These are phyloP conservation scores for Andrographis paniculata DNA, from an alignment of 305 asterid species.

Conservation along the genomic window DNA sequence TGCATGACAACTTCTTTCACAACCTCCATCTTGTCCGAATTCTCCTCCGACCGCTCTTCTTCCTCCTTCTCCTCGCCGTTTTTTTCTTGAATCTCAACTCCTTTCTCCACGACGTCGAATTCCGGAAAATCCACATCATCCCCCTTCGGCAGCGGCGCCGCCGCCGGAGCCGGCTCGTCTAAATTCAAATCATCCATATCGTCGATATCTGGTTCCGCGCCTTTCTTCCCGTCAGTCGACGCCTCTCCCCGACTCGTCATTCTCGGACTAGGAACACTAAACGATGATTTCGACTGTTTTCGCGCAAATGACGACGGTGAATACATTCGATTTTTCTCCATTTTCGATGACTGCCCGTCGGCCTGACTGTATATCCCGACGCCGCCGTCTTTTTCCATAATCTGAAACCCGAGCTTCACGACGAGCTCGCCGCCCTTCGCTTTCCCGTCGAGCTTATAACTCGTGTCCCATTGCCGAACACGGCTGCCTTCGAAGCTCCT, in stretches of 20 bases:
- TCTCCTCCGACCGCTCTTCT: too few species aligned
- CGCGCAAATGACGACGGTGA: conserved; percentile 38
- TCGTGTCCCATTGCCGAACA: conserved; percentile 48
- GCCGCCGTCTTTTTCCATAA: conserved; percentile 75
- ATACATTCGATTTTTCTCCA: conserved; percentile 15
- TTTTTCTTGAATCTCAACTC: conserved; percentile 53
- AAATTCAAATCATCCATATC: conserved; percentile 59
- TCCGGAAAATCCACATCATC: conserved; percentile 60
- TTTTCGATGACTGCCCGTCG: conserved; percentile 38
- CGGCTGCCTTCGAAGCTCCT: conserved; percentile 48
- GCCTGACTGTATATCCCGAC: conserved; percentile 41
- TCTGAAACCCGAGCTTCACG: conserved; percentile 57
- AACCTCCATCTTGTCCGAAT: conserved; percentile 57
- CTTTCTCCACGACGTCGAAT: conserved; percentile 82
- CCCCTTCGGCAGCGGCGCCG: conserved; percentile 26
- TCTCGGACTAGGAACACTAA: conserved; percentile 59
- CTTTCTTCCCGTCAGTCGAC: conserved; percentile 41
- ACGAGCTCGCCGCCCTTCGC: conserved; percentile 62
- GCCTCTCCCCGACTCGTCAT: conserved; percentile 39
- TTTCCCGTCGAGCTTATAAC: conserved; percentile 38
- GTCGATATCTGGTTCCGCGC: conserved; percentile 24
- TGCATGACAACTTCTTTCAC: conserved; percentile 89
- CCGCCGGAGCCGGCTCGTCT: conserved; percentile 39
- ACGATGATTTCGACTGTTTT: conserved; percentile 46
- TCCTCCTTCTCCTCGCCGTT: conserved; percentile 38